Percentiles rank a stretch among this genome's conserved stretches.
Evolutionary conservation across 2,329 filamentous ascomycete genomes (phyloP).

Genomic region (Westerdykella aurantiaca): DNA sequence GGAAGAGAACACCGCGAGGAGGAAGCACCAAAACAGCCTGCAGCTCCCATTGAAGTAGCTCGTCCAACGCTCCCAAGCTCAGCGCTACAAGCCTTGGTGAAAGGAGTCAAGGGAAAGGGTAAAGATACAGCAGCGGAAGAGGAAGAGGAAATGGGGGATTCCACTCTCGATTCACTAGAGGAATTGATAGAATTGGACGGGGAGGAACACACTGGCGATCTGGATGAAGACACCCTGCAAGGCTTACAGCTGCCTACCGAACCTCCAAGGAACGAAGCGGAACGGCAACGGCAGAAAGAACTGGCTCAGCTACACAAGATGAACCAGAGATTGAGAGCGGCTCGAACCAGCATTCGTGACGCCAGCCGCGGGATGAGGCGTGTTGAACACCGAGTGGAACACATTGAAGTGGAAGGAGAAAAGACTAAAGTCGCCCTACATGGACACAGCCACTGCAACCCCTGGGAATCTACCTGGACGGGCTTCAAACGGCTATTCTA

Average conservation of each 20-base stretch:
- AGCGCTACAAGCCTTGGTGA: constrained; percentile 38
- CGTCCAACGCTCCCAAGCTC: constrained; percentile 29
- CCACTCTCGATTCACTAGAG: constrained; percentile 45
- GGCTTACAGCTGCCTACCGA: constrained; percentile 23
- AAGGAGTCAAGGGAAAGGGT: constrained; percentile 29
- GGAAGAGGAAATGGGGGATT: constrained; percentile 39
- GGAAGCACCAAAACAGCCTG: neutral
- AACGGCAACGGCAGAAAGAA: constrained; percentile 41
- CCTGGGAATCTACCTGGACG: constrained; percentile 14
- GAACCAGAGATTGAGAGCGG: constrained; percentile 37
- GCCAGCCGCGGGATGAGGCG: constrained; percentile 39
- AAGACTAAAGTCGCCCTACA: constrained; percentile 9
- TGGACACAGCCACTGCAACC: constrained; percentile 5
- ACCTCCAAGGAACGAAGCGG: constrained; percentile 35
- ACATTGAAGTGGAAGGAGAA: constrained; percentile 16
- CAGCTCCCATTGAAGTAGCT: constrained; percentile 1
- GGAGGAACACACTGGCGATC: constrained; percentile 11
- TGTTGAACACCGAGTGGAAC: constrained; percentile 39
- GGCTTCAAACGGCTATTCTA: constrained; percentile 25
- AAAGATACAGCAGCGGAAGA: constrained; percentile 5
- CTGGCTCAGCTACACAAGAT: constrained; percentile 38
- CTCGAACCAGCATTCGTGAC: constrained; percentile 41
- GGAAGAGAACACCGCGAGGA: constrained; percentile 1
- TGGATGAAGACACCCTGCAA: constrained; percentile 32
- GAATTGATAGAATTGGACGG: constrained; percentile 35